Percentiles rank a stretch among this genome's conserved stretches.
Conservation (phyloP, 179 eudicot species). For the Drosera spatulata region DNA sequence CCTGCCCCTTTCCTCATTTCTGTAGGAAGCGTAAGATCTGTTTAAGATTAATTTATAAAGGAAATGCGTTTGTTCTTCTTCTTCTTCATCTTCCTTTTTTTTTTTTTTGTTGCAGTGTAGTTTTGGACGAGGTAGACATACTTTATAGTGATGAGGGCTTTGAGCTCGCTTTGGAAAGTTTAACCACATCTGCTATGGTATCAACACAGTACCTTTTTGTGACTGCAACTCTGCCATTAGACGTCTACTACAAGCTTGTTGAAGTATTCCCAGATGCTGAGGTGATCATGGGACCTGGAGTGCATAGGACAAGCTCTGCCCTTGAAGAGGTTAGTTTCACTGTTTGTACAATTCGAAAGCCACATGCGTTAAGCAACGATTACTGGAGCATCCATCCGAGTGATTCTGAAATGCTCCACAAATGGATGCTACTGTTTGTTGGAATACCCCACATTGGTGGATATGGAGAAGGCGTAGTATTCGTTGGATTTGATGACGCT, state of each 20-base stretch:
- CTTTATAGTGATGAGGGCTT: constrained; percentile 82
- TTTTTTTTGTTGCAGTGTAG: constrained; percentile 57
- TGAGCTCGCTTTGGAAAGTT: constrained; percentile 61
- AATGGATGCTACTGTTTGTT: too few species aligned
- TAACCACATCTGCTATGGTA: constrained; percentile 54
- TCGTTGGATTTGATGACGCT: too few species aligned
- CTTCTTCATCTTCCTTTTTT: too few species aligned
- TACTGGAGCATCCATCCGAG: too few species aligned
- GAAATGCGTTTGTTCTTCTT: too few species aligned
- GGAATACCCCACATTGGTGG: too few species aligned
- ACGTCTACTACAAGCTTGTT: constrained; percentile 76
- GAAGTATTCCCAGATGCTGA: constrained; percentile 84
- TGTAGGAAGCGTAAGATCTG: too few species aligned
- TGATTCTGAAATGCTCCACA: too few species aligned
- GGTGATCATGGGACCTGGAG: constrained; percentile 91
- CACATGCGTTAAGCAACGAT: too few species aligned
- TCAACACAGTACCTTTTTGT: constrained; percentile 86
- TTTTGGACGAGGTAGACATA: constrained; percentile 90
- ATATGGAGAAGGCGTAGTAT: too few species aligned
- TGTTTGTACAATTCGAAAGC: not conserved
- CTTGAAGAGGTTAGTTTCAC: constrained; percentile 71
- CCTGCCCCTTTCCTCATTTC: too few species aligned
- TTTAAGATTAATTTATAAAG: too few species aligned
- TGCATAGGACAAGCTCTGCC: constrained; percentile 84
- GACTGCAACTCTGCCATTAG: constrained; percentile 86